Conservation (phyloP, 495 filamentous ascomycete genomes). For the Penicillium diatomitis region DNA sequence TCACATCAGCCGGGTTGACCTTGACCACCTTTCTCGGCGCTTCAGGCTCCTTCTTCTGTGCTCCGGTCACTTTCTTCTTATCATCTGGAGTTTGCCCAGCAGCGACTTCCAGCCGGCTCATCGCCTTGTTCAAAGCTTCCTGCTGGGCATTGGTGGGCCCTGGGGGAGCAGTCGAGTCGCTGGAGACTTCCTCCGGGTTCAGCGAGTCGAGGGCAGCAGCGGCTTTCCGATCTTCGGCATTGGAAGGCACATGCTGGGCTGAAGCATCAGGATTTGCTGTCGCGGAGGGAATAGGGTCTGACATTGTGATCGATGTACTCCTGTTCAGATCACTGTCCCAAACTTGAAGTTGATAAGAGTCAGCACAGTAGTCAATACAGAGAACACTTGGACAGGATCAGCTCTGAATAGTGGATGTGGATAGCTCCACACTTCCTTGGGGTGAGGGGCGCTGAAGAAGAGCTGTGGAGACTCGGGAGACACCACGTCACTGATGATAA, state of each 20-base stretch:
- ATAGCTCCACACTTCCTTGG: background rate
- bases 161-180: constrained; percentile 36
- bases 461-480: too few species aligned
- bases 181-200: constrained; percentile 49
- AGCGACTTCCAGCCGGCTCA: constrained; percentile 55
- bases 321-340: too few species aligned
- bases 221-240: constrained; percentile 83
- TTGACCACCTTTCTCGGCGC: constrained; percentile 50
- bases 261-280: constrained; percentile 56
- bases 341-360: too few species aligned
- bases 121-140: constrained; percentile 76
- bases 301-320: constrained; percentile 22
- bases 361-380: too few species aligned
- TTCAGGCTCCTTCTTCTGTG: constrained; percentile 34
- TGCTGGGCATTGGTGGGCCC: constrained; percentile 51
- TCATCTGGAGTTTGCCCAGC: constrained; percentile 20
- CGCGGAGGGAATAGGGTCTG: constrained; percentile 61
- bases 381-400: too few species aligned
- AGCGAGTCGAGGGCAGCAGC: constrained; percentile 76
- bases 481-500: constrained; percentile 11
- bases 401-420: too few species aligned
- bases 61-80: constrained; percentile 14
- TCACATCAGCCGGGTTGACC: constrained; percentile 57
- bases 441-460: background rate
- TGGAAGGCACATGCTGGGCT: constrained; percentile 47